Percentiles rank a stretch among this genome's conserved stretches.
Conservation (phyloP, 2,329 filamentous ascomycete species). For the Teratosphaeriaceae sp. region DNA sequence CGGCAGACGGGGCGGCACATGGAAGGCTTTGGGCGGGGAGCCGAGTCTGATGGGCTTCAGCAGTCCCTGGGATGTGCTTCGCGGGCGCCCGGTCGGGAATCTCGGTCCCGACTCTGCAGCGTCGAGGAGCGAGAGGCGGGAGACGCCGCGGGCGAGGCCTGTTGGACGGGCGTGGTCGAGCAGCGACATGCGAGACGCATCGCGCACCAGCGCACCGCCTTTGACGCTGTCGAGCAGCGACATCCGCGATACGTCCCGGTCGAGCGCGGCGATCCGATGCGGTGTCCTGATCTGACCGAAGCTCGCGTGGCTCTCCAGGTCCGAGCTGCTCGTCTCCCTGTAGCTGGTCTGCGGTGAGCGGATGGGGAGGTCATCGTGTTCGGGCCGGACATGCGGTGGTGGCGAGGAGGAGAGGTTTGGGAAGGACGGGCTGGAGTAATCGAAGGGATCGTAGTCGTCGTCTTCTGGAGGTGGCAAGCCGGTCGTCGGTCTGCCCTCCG, state of each 20-base stretch:
- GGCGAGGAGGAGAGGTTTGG: constrained; percentile 1
- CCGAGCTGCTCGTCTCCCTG: constrained; percentile 9
- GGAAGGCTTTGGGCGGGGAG: constrained; percentile 23
- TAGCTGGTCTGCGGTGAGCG: constrained; percentile 11
- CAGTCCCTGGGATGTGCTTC: constrained; percentile 13
- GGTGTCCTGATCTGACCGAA: constrained; percentile 25
- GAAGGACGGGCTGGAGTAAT: constrained; percentile 6
- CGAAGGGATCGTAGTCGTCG: constrained; percentile 6
- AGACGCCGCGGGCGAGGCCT: constrained; percentile 9
- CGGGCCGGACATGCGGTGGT: constrained; percentile 3
- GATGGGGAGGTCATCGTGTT: neutral
- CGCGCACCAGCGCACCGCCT: constrained; percentile 9
- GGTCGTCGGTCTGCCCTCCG: neutral
- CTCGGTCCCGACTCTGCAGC: neutral
- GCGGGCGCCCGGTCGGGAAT: neutral
- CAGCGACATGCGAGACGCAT: constrained; percentile 7
- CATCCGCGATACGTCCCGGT: too few species aligned
- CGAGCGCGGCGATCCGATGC: constrained; percentile 11
- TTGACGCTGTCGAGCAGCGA: too few species aligned
- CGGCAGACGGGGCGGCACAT: constrained; percentile 18
- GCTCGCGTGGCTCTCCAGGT: constrained; percentile 24
- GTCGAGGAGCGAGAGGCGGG: constrained; percentile 12
- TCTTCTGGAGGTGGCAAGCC: neutral
- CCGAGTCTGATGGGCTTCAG: constrained; percentile 21
- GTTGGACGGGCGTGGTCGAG: constrained; percentile 8